Conservation (phyloP, 176 grass and related monocot species). For the Triticum aestivum region DNA sequence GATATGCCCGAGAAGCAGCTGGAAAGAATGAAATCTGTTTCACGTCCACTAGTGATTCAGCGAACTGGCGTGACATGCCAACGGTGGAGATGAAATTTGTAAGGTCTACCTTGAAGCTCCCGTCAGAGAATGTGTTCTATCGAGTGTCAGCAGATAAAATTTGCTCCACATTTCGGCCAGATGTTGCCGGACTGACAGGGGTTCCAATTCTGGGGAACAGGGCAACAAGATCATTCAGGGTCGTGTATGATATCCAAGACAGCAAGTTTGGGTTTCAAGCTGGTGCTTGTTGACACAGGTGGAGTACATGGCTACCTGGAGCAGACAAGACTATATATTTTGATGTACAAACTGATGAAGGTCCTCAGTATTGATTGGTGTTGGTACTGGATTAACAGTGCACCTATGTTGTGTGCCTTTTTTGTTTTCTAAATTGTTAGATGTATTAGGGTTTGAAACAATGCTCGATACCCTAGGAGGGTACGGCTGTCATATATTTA, state of each 20-base stretch:
- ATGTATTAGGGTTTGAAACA: too few relatives aligned
- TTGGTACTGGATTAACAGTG: background rate
- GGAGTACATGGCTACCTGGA: background rate
- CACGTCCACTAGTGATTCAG: background rate
- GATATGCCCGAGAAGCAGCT: background rate
- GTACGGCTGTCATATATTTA: too few relatives aligned
- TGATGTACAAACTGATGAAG: background rate
- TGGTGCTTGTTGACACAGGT: slow-evolving; percentile 3
- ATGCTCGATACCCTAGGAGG: too few relatives aligned
- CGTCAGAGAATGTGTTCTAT: slow-evolving; percentile 6
- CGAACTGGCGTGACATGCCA: slow-evolving; percentile 14
- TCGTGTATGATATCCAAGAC: slow-evolving; percentile 14
- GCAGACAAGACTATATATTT: background rate
- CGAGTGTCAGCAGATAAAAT: background rate
- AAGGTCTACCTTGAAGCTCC: background rate
- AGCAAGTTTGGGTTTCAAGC: slow-evolving; percentile 25
- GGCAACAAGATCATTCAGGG: slow-evolving; percentile 18
- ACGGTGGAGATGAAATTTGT: slow-evolving; percentile 17
- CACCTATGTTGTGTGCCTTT: too few relatives aligned
- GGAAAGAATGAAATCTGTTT: background rate
- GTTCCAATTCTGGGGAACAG: slow-evolving; percentile 18
- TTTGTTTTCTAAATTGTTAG: too few relatives aligned
- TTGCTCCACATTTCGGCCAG: slow-evolving; percentile 26
- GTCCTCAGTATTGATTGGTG: background rate
- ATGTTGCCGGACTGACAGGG: background rate